phyloP scores from a whole-genome alignment of 352 stramenopile genomes.

The Phytophthora syringae region DNA sequence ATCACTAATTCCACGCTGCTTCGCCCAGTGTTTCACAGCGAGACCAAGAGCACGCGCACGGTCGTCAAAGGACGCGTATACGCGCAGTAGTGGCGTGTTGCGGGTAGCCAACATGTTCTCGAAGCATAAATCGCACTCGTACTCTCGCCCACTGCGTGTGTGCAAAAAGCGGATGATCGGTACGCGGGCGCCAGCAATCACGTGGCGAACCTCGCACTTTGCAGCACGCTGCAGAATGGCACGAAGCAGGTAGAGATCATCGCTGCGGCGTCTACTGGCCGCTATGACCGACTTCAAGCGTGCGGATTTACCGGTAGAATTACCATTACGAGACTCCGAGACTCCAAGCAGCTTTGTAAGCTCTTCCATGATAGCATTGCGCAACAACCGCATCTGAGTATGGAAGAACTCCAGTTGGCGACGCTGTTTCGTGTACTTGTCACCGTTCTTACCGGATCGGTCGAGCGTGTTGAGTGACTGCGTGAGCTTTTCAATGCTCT shows the following conservation, averaged over 20 bases:
- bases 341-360: slow-evolving; percentile 23
- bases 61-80: slow-evolving; percentile 80
- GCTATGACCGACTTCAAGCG: slow-evolving; percentile 48
- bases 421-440: slow-evolving; percentile 41
- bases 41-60: slow-evolving; percentile 91
- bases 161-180: slow-evolving; percentile 86
- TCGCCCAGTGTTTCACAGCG: slow-evolving; percentile 98
- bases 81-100: slow-evolving; percentile 83
- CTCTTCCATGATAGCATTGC: slow-evolving; percentile 39
- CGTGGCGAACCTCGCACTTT: slow-evolving; percentile 62
- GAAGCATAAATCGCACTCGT: slow-evolving; percentile 88
- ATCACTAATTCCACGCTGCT: slow-evolving; percentile 96
- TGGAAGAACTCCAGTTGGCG: slow-evolving; percentile 55
- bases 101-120: slow-evolving; percentile 81
- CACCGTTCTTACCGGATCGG: slow-evolving; percentile 34
- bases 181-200: slow-evolving; percentile 77
- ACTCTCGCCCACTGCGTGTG: slow-evolving; percentile 37
- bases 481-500: slow-evolving; percentile 58
- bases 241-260: slow-evolving; percentile 62
- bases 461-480: slow-evolving; percentile 42
- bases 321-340: slow-evolving; percentile 10
- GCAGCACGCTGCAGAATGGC: slow-evolving; percentile 49
- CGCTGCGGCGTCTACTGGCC: slow-evolving; percentile 41
- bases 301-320: slow-evolving; percentile 21
- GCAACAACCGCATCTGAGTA: slow-evolving; percentile 41